Base-by-base conservation (phyloP, 2,329 filamentous ascomycete species). In the Phialophora verrucosa region DNA sequence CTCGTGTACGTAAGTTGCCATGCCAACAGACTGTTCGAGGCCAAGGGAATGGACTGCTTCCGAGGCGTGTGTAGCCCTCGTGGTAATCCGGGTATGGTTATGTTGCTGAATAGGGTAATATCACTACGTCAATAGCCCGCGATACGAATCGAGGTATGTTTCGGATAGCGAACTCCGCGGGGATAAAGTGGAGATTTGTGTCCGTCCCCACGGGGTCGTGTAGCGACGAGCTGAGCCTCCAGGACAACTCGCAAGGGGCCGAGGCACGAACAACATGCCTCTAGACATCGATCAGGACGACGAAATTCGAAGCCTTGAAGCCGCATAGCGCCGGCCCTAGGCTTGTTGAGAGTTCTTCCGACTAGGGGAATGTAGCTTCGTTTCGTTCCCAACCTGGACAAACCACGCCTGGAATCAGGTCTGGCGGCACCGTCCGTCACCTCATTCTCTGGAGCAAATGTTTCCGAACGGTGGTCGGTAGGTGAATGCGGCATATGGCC, bases 161-260 rank as follows among this genome's bases (percentile, higher is more conserved):
- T 51, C 25, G 25, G 49, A 51, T 51, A 23, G 12, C 6, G 49
- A 51, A 51, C 8, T 51, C 49, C 49, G 49, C 49, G 49, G 49
- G 49, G 49, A 51, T 51, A 51, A 11, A 51, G 49, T 51, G 49
- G 49, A 27, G 6, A 44, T 44, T n/a, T n/a, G 38, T 44, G 17
- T 51, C 4, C 6, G 25, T 51, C 20, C 49, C 49, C 49, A 12
- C 12, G 23, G 49, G 20, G n/a, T 51, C 20, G 17, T 50, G n/a
- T n/a, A 27, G 47, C 8, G 20, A 51, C 20, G 23, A 27, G 10
- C 12, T 27, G 20, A 50, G 35, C 35, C 4, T 6, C 3, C 17
- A 14, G 4, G 14, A 31, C 12, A 42, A 17, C 35, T 42, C 4
- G 14, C 12, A 14, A 14, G 4, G 12, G 35, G 12, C 35, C 35